A percentile compares a stretch with the other conserved stretches of the same genome.
These are phyloP conservation scores for Isoetes taiwanensis DNA, from an alignment of 75 land plant genomes.

Conservation along the genomic window DNA sequence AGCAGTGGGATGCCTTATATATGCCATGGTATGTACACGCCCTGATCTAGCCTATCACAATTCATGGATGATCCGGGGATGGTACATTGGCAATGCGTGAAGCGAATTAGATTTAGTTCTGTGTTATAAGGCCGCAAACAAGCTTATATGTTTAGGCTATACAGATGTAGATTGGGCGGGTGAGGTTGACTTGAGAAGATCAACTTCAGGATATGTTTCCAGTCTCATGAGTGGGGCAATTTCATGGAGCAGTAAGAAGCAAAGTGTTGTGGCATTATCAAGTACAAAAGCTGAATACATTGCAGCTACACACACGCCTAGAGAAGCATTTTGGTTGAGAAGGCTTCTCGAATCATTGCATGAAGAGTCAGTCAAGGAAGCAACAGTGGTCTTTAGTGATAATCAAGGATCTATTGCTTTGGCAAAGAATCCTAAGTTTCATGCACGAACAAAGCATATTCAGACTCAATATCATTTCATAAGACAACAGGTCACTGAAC, in stretches of 20 bases:
- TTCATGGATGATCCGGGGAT: too few species aligned
- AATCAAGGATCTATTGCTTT: background rate
- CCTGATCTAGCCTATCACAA: too few species aligned
- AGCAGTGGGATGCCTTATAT: too few species aligned
- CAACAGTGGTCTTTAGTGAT: slow-evolving; percentile 16
- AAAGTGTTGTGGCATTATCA: slow-evolving; percentile 8
- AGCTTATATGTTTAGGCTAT: too few species aligned
- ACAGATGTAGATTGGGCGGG: slow-evolving; percentile 20
- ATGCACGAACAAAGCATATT: slow-evolving; percentile 12
- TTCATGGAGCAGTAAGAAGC: slow-evolving; percentile 19
- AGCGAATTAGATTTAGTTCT: too few species aligned
- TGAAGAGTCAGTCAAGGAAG: background rate
- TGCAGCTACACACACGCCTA: background rate
- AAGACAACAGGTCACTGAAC: too few species aligned
- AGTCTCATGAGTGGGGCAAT: slow-evolving; percentile 8
- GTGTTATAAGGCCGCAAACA: too few species aligned
- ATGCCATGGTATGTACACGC: too few species aligned
- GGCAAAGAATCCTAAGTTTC: background rate
- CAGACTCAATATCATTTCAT: slow-evolving; percentile 11
- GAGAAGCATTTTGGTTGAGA: slow-evolving; percentile 18
- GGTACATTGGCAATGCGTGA: too few species aligned
- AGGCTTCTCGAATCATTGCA: slow-evolving; percentile 12
- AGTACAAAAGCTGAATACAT: slow-evolving; percentile 16
- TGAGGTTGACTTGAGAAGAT: slow-evolving; percentile 13
- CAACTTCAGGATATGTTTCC: slow-evolving; percentile 14